phyloP scores from a whole-genome alignment of 2,329 filamentous ascomycete genomes.

The Botrytis deweyae region DNA sequence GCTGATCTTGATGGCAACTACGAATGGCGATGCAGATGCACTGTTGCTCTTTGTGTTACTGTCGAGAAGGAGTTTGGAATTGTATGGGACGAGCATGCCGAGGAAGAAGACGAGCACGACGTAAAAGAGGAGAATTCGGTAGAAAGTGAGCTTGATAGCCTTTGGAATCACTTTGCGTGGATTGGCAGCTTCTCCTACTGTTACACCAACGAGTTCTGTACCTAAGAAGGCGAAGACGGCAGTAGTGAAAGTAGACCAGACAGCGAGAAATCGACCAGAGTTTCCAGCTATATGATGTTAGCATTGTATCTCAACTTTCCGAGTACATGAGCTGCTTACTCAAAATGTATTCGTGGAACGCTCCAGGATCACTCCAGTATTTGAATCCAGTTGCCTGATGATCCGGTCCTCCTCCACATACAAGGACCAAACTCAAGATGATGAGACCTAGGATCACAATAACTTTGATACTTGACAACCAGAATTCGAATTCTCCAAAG shows the following conservation, averaged over 20 bases:
- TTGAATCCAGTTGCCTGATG: conserved; percentile 51
- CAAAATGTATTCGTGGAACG: conserved; percentile 42
- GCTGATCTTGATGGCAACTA: conserved; percentile 62
- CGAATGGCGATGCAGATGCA: conserved; percentile 50
- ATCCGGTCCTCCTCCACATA: conserved; percentile 62
- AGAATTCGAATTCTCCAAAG: conserved; percentile 52
- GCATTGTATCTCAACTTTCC: conserved; percentile 15
- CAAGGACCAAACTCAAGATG: conserved; percentile 62
- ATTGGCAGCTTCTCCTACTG: conserved; percentile 63
- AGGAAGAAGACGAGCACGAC: conserved; percentile 59
- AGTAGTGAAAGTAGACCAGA: conserved; percentile 52
- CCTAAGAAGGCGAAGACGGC: conserved; percentile 62
- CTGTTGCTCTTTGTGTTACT: conserved; percentile 44
- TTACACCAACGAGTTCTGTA: conserved; percentile 61
- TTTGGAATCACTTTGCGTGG: conserved; percentile 66
- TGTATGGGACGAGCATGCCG: conserved; percentile 61
- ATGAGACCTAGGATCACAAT: conserved; percentile 66
- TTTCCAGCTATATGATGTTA: conserved; percentile 42
- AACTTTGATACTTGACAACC: conserved; percentile 58
- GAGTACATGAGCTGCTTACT: conserved; percentile 25
- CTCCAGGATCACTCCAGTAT: conserved; percentile 50
- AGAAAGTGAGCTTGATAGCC: conserved; percentile 59
- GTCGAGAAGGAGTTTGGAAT: conserved; percentile 55
- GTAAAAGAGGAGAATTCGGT: conserved; percentile 62
- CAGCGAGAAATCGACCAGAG: conserved; percentile 56